A percentile compares a stretch with the other conserved stretches of the same genome.
These are phyloP conservation scores for Friedmanniomyces endolithicus DNA, from an alignment of 495 filamentous ascomycete species.

Conservation along the genomic window DNA sequence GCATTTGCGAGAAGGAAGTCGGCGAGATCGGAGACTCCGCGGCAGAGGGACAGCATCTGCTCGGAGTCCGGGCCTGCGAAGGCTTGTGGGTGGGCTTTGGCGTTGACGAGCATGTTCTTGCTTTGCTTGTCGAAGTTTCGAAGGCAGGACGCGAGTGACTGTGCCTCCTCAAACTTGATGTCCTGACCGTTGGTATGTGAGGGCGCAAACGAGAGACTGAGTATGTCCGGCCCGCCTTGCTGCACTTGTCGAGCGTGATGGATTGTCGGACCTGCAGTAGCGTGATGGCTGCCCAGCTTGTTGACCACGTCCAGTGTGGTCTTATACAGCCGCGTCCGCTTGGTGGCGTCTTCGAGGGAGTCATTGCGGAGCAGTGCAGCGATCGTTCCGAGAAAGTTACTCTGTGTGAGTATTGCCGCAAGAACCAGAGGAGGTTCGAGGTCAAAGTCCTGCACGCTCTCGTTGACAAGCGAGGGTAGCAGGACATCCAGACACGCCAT, in stretches of 20 bases:
- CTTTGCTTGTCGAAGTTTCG: conserved; percentile 23
- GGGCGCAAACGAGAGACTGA: conserved; percentile 7
- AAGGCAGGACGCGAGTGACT: conserved; percentile 15
- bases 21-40: background rate
- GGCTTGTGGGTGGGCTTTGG: conserved; percentile 8
- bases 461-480: background rate
- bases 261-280: conserved; percentile 7
- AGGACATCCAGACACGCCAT: background rate
- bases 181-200: background rate
- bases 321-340: conserved; percentile 23
- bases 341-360: conserved; percentile 27
- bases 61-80: conserved; percentile 8
- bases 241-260: conserved; percentile 14
- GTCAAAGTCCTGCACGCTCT: conserved; percentile 18
- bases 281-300: conserved; percentile 12
- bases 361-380: conserved; percentile 30
- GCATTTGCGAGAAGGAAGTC: background rate
- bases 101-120: conserved; percentile 20
- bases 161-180: background rate
- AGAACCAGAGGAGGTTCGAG: conserved; percentile 16
- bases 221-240: conserved; percentile 15
- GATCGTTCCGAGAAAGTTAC: conserved; percentile 20
- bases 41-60: background rate
- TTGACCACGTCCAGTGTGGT: conserved; percentile 21
- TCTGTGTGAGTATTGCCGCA: conserved; percentile 20